A percentile compares a stretch with the other conserved stretches of the same genome.
Evolutionary conservation across 2,329 filamentous ascomycete species (phyloP).

Genomic region (Lachnellula willkommii): DNA sequence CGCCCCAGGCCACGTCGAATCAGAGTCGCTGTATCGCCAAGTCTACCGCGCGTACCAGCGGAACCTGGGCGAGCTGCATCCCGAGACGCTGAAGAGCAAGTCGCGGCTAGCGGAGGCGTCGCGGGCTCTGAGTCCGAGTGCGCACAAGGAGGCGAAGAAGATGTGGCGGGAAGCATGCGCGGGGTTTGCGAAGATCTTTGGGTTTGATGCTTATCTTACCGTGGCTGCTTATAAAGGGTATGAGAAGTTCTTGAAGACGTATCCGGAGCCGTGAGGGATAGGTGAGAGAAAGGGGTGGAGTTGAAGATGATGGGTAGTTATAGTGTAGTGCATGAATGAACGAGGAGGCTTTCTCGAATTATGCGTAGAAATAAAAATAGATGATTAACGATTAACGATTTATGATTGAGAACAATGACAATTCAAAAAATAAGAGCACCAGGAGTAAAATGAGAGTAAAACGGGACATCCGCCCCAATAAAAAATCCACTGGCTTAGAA

Average conservation of each 20-base stretch:
- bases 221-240: constrained; percentile 21
- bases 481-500: neutral
- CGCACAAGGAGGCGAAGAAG: constrained; percentile 20
- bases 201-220: constrained; percentile 20
- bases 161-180: constrained; percentile 24
- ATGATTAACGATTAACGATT: neutral
- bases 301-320: neutral
- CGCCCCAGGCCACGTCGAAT: constrained; percentile 11
- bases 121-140: constrained; percentile 8
- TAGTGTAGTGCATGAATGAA: neutral
- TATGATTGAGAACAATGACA: neutral
- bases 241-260: constrained; percentile 23
- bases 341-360: neutral
- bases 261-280: constrained; percentile 13
- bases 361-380: neutral
- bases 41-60: constrained; percentile 18
- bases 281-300: neutral
- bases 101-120: constrained; percentile 19
- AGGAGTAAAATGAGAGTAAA: no score
- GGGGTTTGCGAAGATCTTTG: constrained; percentile 21
- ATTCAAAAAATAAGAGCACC: neutral
- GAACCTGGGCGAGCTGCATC: constrained; percentile 22
- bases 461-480: neutral
- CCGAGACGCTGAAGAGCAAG: constrained; percentile 23
- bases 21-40: constrained; percentile 18